Conservation (phyloP, 208 protist species). For the Leishmania turanica region DNA sequence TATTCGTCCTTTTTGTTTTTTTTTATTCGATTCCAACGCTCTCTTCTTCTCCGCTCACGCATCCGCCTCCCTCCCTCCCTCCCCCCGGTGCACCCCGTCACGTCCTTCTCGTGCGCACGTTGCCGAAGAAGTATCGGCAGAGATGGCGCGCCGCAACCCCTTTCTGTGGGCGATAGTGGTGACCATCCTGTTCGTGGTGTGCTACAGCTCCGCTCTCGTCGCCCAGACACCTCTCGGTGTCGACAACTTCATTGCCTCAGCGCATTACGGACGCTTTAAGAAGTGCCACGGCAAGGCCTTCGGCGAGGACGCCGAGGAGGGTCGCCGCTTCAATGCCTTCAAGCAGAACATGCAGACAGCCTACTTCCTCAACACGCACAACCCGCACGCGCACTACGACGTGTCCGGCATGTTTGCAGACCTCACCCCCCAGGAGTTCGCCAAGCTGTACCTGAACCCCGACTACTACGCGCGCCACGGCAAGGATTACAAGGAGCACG, state of each 20-base stretch:
- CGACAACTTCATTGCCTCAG: slow-evolving; percentile 14
- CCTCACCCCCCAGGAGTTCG: slow-evolving; percentile 60
- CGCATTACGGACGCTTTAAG: slow-evolving; percentile 77
- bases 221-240: slow-evolving; percentile 1
- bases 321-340: slow-evolving; percentile 58
- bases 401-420: slow-evolving; percentile 49
- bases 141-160: slow-evolving; percentile 25
- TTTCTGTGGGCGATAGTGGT: slow-evolving; percentile 23
- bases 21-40: background rate
- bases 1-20: too few relatives aligned
- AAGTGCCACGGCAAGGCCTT: slow-evolving; percentile 66
- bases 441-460: slow-evolving; percentile 36
- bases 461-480: slow-evolving; percentile 21
- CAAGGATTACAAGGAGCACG: slow-evolving; percentile 9
- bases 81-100: background rate
- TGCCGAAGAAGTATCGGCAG: background rate
- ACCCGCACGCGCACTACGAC: slow-evolving; percentile 68
- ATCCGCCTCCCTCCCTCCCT: background rate
- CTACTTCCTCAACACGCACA: slow-evolving; percentile 32
- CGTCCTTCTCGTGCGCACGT: background rate
- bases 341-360: slow-evolving; percentile 55
- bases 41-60: background rate
- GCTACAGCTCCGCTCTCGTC: slow-evolving; percentile 5
- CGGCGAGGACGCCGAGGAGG: slow-evolving; percentile 49
- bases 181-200: slow-evolving; percentile 16